A percentile compares a stretch with the other conserved stretches of the same genome.
These are phyloP conservation scores for Xylariaceae sp. DNA, from an alignment of 2,329 filamentous ascomycete genomes.

Conservation along the genomic window DNA sequence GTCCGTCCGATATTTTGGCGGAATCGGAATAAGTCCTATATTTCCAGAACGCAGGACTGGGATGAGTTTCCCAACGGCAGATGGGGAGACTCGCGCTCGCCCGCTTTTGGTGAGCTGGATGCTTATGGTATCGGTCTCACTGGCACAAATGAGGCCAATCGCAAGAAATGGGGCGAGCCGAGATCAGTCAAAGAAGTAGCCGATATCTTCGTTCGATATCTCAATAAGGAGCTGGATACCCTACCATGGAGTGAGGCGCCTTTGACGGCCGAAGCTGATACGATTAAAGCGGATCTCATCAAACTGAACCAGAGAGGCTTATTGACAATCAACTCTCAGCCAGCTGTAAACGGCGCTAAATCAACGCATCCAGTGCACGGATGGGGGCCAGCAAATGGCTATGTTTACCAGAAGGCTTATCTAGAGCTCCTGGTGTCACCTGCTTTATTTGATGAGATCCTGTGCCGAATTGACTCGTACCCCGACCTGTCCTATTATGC, in stretches of 20 bases:
- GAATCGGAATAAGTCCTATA: constrained; percentile 92
- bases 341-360: constrained; percentile 85
- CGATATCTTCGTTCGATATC: constrained; percentile 78
- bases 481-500: constrained; percentile 90
- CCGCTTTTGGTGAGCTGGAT: constrained; percentile 92
- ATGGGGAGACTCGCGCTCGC: constrained; percentile 95
- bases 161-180: constrained; percentile 90
- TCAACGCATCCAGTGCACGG: constrained; percentile 84
- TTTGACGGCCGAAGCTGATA: constrained; percentile 76
- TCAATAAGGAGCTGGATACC: constrained; percentile 73
- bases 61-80: constrained; percentile 98
- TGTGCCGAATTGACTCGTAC: constrained; percentile 71
- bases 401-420: constrained; percentile 98
- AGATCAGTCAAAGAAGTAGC: constrained; percentile 75
- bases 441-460: constrained; percentile 70
- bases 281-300: constrained; percentile 72
- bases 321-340: constrained; percentile 95
- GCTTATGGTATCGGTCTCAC: constrained; percentile 91
- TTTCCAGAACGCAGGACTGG: constrained; percentile 95
- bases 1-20: constrained; percentile 99
- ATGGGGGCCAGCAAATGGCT: constrained; percentile 92
- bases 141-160: constrained; percentile 92
- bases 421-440: constrained; percentile 86
- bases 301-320: constrained; percentile 81
- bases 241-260: constrained; percentile 93